phyloP scores from a whole-genome alignment of 2,329 filamentous ascomycete genomes.

The Cryphonectria parasitica region DNA sequence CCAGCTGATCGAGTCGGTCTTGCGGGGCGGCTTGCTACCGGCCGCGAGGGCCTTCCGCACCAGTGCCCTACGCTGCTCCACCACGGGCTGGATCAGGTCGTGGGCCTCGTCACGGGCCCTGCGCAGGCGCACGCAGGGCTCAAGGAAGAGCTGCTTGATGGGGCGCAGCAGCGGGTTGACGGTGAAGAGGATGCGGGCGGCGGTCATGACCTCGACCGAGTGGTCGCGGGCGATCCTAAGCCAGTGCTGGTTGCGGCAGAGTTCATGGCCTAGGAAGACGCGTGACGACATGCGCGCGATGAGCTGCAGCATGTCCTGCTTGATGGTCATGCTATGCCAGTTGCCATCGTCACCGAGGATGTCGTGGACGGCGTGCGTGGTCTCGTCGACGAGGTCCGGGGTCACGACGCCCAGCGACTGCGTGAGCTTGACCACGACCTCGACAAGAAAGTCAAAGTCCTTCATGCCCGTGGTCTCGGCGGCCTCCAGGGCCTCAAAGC shows the following conservation, averaged over 20 bases:
- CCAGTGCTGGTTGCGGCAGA: constrained; percentile 9
- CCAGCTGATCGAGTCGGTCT: no score
- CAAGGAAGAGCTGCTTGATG: constrained; percentile 42
- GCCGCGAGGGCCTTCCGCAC: no score
- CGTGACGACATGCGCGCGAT: constrained; percentile 53
- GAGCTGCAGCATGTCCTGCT: constrained; percentile 41
- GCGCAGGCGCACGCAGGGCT: constrained; percentile 26
- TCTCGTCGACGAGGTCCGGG: not conserved
- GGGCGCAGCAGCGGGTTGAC: constrained; percentile 45
- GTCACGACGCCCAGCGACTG: no score
- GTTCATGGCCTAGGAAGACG: constrained; percentile 7
- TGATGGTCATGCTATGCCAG: constrained; percentile 14
- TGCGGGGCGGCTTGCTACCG: no score
- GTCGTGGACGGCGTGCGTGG: not conserved
- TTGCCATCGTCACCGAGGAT: not conserved
- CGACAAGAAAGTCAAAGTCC: not conserved
- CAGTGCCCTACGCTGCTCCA: no score
- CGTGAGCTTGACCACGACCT: no score
- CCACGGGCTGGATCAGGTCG: no score
- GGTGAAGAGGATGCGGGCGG: not conserved
- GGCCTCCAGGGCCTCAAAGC: not conserved
- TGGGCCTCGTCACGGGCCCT: no score
- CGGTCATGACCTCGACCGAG: constrained; percentile 5
- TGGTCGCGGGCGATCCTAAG: constrained; percentile 17
- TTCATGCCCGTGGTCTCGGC: not conserved